Evolutionary conservation across 345 rosid genomes (phyloP).

Genomic region (Gossypium herbaceum): DNA sequence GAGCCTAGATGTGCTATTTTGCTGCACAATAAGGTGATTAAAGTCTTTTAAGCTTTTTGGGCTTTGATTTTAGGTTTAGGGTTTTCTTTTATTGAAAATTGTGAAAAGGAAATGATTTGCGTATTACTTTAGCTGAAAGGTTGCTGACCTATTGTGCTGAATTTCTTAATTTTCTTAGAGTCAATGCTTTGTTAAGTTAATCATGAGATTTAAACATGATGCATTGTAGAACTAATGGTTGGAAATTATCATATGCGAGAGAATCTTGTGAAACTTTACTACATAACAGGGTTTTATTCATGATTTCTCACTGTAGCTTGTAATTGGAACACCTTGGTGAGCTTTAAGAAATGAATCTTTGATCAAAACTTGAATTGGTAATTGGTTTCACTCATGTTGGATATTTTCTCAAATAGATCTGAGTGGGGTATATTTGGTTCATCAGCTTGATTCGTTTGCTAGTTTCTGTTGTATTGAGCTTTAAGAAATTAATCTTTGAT

Average conservation of each 20-base stretch:
- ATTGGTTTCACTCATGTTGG: background rate
- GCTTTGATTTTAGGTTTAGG: background rate
- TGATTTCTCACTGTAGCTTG: background rate
- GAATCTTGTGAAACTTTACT: background rate
- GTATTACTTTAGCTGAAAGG: too few relatives aligned
- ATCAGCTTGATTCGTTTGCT: too few relatives aligned
- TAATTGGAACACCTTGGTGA: background rate
- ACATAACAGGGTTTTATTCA: background rate
- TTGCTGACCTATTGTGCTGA: too few relatives aligned
- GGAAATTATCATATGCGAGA: background rate
- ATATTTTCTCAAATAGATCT: background rate
- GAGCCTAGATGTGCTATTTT: slow-evolving; percentile 96
- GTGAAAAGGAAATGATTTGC: too few relatives aligned
- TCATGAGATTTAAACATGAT: too few relatives aligned
- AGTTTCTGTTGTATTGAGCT: too few relatives aligned
- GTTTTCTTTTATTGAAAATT: too few relatives aligned
- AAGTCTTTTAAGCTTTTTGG: background rate
- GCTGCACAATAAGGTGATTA: slow-evolving; percentile 87
- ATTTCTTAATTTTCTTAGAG: too few relatives aligned
- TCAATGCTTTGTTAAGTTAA: too few relatives aligned
- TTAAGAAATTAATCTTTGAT: too few relatives aligned
- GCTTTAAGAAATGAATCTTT: background rate
- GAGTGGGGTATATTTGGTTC: too few relatives aligned
- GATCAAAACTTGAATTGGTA: background rate
- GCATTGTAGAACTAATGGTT: background rate